phyloP scores from a whole-genome alignment of 2,329 filamentous ascomycete genomes.

The Botrytis medusae region DNA sequence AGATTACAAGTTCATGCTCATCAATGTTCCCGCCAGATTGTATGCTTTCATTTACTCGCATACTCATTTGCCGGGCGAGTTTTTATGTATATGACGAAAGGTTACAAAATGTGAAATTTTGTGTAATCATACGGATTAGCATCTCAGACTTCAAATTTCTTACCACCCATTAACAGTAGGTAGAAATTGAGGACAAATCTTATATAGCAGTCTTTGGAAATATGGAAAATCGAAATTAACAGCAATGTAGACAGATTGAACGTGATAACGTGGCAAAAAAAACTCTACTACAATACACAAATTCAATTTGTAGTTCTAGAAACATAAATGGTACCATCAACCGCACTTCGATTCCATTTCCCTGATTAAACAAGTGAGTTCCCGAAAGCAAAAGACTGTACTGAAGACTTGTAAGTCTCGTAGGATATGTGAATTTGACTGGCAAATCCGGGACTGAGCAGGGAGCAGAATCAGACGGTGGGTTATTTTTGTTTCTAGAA shows the following conservation, averaged over 20 bases:
- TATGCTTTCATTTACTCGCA: no score
- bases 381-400: rapidly evolving
- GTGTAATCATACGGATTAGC: neutral
- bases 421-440: no score
- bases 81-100: neutral
- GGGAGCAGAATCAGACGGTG: no score
- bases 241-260: neutral
- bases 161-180: neutral
- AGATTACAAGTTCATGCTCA: neutral
- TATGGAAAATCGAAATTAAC: neutral
- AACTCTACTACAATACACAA: no score
- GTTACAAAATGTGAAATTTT: neutral
- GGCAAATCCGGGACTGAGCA: no score
- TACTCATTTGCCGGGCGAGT: neutral
- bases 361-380: neutral
- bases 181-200: neutral
- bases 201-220: no score
- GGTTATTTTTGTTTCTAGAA: no score
- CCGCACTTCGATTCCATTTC: neutral
- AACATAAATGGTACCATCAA: neutral
- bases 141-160: neutral
- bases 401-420: no score
- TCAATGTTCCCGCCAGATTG: rapidly evolving
- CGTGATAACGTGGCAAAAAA: no score
- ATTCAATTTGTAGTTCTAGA: no score